Evolutionary conservation across 2,329 filamentous ascomycete genomes (phyloP), one percentile per base, ranked within the genome.

Genomic region (Penicillium freii): DNA sequence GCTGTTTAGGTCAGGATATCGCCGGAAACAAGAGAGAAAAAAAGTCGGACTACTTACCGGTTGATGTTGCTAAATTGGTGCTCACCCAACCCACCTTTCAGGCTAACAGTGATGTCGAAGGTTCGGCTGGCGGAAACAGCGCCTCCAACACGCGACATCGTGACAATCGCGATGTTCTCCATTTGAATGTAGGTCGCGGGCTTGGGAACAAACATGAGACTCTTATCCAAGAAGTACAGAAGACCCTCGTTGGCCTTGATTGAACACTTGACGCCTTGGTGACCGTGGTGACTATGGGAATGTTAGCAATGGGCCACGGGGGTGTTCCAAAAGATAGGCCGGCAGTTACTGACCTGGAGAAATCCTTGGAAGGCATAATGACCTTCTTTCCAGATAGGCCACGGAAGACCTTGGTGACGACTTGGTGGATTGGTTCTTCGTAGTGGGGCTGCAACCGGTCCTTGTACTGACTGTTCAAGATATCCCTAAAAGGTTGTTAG

Each of bases 1-100:
- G 67, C 82, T 83, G 54, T 57, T 36, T 17, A 43, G 38, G 61
- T 70, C 61, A 73, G 64, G 69, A 56, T 49, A 17, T 27, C 17
- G 9, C 11, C 34, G 7, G 31, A 33, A 13, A 27, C 8, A 29
- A 27, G 52, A 31, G n/a, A n/a, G n/a, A 29, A 10, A 31, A 8
- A 1, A 8, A 2, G 3, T 9, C 13, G 40, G 25, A 11, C 23
- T 6, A 38, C 78, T 66, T 73, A 84, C 82, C 93, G 89, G 74
- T 97, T 99, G 75, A 99, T 99, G 81, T 99, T 99, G 78, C 92
- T 96, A 80, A 99, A 99, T 71, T 97, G 92, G 67, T 92, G 91
- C 70, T 96, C 92, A 56, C 90, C 89, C 51, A 85, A 83, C n/a
- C 90, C 90, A 65, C 82, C 86, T 82, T 97, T 97, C 80, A 97